A percentile compares a stretch with the other conserved stretches of the same genome.
These are phyloP conservation scores for Neofusicoccum sp. DNA, from an alignment of 2,329 filamentous ascomycete genomes.

Conservation along the genomic window DNA sequence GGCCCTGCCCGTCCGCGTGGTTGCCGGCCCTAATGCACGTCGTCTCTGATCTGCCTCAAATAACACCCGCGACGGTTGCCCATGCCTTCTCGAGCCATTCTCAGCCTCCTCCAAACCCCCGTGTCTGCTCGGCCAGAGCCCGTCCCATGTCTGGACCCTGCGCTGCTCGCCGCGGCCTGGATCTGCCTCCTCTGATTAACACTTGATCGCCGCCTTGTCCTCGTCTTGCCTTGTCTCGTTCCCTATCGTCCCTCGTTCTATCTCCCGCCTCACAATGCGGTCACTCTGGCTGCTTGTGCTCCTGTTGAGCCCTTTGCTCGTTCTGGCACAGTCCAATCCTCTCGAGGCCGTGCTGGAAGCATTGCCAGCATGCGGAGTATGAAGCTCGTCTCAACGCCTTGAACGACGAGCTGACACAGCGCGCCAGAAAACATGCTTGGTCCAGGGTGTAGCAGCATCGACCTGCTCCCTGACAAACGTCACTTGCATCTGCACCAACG, in stretches of 20 bases:
- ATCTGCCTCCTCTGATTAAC: not conserved
- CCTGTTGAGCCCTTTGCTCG: not conserved
- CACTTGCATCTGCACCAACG: constrained; percentile 18
- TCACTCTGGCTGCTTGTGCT: constrained; percentile 6
- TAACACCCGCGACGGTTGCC: not conserved
- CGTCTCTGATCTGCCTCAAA: constrained; percentile 3
- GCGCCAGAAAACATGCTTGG: constrained; percentile 1
- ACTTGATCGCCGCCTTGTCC: not conserved
- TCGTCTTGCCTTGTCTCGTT: not conserved
- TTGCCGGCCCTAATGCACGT: not conserved
- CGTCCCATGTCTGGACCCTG: not conserved
- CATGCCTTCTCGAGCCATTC: not conserved
- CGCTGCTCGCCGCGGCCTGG: not conserved
- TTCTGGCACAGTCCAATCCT: not conserved
- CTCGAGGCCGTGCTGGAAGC: constrained; percentile 9
- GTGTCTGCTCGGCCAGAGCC: not conserved
- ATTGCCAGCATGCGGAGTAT: constrained; percentile 13
- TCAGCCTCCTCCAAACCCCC: constrained; percentile 1
- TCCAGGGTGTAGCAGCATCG: not conserved
- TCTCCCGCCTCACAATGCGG: not conserved
- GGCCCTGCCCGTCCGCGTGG: not conserved
- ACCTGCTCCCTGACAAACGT: constrained; percentile 4
- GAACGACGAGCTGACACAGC: not conserved
- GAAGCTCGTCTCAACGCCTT: not conserved
- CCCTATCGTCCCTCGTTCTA: not conserved